Percentiles rank a stretch among this genome's conserved stretches.
Conservation (phyloP, 345 rosid species). For the Cardamine resedifolia region DNA sequence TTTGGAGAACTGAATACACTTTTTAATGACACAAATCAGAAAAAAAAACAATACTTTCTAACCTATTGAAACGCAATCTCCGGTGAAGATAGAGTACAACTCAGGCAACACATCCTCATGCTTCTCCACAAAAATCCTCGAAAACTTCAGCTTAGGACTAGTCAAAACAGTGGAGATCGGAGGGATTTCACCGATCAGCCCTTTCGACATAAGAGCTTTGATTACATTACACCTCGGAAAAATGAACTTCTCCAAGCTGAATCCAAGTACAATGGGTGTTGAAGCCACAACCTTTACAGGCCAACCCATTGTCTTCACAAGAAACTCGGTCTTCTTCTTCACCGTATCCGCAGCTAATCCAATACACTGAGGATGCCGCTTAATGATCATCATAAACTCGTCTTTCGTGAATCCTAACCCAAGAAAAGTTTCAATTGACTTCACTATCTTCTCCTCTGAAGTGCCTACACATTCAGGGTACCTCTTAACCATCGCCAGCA, state of each 20-base stretch:
- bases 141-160: slow-evolving; percentile 17
- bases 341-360: slow-evolving; percentile 31
- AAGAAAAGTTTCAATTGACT: slow-evolving; percentile 30
- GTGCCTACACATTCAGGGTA: slow-evolving; percentile 14
- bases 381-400: slow-evolving; percentile 34
- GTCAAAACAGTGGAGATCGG: slow-evolving; percentile 24
- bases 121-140: slow-evolving; percentile 19
- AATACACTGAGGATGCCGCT: slow-evolving; percentile 26
- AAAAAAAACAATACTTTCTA: not conserved
- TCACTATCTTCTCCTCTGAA: slow-evolving; percentile 41
- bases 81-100: slow-evolving; percentile 16
- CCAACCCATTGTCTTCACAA: slow-evolving; percentile 49
- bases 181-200: slow-evolving; percentile 21
- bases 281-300: slow-evolving; percentile 16
- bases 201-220: slow-evolving; percentile 32
- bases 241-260: slow-evolving; percentile 43
- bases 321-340: slow-evolving; percentile 34
- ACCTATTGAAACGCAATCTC: not conserved
- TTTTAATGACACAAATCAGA: not conserved
- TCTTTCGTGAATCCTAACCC: slow-evolving; percentile 32
- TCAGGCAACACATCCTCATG: not conserved
- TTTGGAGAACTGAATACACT: slow-evolving; percentile 6
- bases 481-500: not conserved
- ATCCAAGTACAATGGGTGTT: slow-evolving; percentile 20
- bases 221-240: slow-evolving; percentile 39